Base-by-base conservation (phyloP, 345 rosid species). In the Salix koriyanagi region DNA sequence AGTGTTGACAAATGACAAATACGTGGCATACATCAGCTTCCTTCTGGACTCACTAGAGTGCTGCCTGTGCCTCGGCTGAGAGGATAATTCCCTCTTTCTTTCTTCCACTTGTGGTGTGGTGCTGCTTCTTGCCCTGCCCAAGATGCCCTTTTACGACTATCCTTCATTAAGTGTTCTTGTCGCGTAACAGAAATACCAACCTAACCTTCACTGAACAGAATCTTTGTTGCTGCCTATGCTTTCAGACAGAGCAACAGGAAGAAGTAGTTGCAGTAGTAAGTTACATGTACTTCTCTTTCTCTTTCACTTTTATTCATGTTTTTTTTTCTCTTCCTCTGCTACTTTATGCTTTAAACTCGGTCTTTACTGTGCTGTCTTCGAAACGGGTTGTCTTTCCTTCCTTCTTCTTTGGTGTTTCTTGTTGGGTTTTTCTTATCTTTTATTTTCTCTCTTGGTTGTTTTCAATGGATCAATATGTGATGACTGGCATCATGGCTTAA, bases 361-460 rank as follows among this genome's bases (percentile, higher is more conserved):
- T 75, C 64, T 77, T 82, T 52, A 6, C 58, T 52, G 23, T 54
- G 36, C 36, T 19, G 25, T 73, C 56, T 65, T 66, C 13, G 66
- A 30, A 78, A 77, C 76, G 79, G 82, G 82, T 76, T 76, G 48
- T 67, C 52, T 70, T 75, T 82, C 75, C 3, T 41, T 68, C 75
- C 60, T 46, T 58, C 67, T 28, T 71, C 23, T 41, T 41, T 41
- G 44, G 44, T 41, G 44, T 41, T 41, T 41, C 44, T 2, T 41
- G 13, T 2, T 41, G 12, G 44, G 10, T 41, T 41, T 41, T 10
- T 41, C 44, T 2, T 5, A 34, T 34, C 6, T 34, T 34, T 34
- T 34, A 4, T 34, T 41, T 41, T 41, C 13, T 41, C 44, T 41
- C 10, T 41, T 41, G 4, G 13, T 41, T 41, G 44, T 10, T 41